A percentile compares a stretch with the other conserved stretches of the same genome.
Evolutionary conservation across 768 basidiomycete species (phyloP).

Genomic region (Mycena rosella): DNA sequence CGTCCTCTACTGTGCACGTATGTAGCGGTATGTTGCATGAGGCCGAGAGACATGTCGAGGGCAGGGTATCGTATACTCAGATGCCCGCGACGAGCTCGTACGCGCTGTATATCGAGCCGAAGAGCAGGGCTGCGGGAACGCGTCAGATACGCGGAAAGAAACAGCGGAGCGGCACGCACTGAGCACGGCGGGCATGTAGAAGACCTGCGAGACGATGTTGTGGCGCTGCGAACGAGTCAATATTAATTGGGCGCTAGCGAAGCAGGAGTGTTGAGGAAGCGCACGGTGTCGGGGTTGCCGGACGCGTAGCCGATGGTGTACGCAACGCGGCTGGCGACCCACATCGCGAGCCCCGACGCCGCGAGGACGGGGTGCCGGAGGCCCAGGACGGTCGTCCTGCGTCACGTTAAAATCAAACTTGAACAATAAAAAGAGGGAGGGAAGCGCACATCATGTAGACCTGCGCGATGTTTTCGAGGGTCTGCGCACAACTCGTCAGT

Average conservation of each 20-base stretch:
- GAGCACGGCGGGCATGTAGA: slow-evolving; percentile 1
- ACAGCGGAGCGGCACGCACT: slow-evolving; percentile 6
- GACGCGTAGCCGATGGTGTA: slow-evolving; percentile 63
- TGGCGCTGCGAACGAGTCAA: slow-evolving; percentile 13
- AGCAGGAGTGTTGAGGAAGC: slow-evolving; percentile 5
- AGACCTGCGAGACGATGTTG: background rate
- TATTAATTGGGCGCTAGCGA: background rate
- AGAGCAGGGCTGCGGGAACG: slow-evolving; percentile 7
- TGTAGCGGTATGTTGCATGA: too few species aligned
- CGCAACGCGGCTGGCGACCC: slow-evolving; percentile 54
- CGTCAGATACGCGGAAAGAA: background rate
- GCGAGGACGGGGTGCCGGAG: slow-evolving; percentile 57
- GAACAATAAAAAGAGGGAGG: too few species aligned
- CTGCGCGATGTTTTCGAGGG: slow-evolving; percentile 26
- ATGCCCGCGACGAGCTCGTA: slow-evolving; percentile 14
- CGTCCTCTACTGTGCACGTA: too few species aligned
- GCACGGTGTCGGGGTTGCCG: slow-evolving; percentile 58
- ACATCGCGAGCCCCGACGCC: slow-evolving; percentile 57
- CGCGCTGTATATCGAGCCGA: slow-evolving; percentile 24
- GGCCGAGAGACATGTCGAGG: too few species aligned
- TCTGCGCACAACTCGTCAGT: slow-evolving; percentile 24
- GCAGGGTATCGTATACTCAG: too few species aligned
- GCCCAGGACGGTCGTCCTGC: slow-evolving; percentile 52
- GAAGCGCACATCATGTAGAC: slow-evolving; percentile 27
- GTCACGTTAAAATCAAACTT: too few species aligned